Evolutionary conservation across 352 stramenopile genomes (phyloP).

Genomic region (Globisporangium acanthophoron): DNA sequence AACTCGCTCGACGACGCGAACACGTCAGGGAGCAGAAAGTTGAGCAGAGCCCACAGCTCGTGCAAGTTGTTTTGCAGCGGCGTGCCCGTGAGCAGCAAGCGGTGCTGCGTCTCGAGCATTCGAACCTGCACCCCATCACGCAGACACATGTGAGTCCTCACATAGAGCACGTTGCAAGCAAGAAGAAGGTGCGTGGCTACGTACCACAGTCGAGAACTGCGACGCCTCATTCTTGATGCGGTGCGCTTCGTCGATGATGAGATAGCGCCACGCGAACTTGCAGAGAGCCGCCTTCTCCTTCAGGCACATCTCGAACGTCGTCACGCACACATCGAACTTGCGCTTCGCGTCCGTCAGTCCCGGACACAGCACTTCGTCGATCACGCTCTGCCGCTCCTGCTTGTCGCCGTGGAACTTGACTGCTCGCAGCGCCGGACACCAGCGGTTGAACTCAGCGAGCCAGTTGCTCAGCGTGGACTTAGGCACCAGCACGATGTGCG

Average conservation of each 20-base stretch:
- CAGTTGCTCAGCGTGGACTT: slow-evolving; percentile 94
- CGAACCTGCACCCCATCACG: slow-evolving; percentile 16
- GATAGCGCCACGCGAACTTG: slow-evolving; percentile 88
- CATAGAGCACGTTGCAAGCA: no score
- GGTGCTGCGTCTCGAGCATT: slow-evolving; percentile 81
- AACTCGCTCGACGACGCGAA: slow-evolving; percentile 89
- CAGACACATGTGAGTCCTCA: background rate
- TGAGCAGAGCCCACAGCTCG: slow-evolving; percentile 93
- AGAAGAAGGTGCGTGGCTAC: background rate
- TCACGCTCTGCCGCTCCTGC: slow-evolving; percentile 78
- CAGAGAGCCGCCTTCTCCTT: slow-evolving; percentile 87
- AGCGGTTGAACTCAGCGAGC: slow-evolving; percentile 91
- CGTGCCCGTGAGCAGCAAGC: slow-evolving; percentile 92
- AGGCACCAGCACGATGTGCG: slow-evolving; percentile 93
- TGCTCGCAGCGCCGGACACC: slow-evolving; percentile 87
- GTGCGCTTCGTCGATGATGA: slow-evolving; percentile 86
- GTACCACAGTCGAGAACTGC: slow-evolving; percentile 82
- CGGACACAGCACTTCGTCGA: slow-evolving; percentile 87
- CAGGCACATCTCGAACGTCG: slow-evolving; percentile 96
- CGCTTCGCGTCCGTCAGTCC: slow-evolving; percentile 86
- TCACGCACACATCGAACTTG: slow-evolving; percentile 96
- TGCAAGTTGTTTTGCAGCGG: slow-evolving; percentile 95
- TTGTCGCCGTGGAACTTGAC: slow-evolving; percentile 94
- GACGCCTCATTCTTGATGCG: slow-evolving; percentile 88
- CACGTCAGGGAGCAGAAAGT: slow-evolving; percentile 93